Evolutionary conservation across 495 filamentous ascomycete genomes (phyloP).

Genomic region (Podospora pseudocomata): DNA sequence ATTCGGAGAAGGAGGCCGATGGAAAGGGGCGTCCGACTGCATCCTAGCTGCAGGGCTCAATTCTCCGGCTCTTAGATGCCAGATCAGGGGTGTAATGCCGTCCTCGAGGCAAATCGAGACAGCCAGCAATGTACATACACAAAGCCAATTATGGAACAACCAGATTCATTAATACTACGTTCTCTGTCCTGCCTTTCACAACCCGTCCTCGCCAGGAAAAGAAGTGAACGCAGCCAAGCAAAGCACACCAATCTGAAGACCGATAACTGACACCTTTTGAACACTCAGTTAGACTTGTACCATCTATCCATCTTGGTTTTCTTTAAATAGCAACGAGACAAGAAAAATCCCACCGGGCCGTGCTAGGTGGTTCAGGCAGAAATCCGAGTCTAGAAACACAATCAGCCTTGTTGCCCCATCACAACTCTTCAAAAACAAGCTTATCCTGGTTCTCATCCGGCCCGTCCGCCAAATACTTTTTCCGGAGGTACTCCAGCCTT

Average conservation of each 20-base stretch:
- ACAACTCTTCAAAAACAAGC: slow-evolving; percentile 11
- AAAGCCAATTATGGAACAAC: background rate
- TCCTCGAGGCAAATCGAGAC: background rate
- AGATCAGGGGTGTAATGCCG: background rate
- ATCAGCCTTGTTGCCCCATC: background rate
- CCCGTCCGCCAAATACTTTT: slow-evolving; percentile 1
- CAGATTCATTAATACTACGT: background rate
- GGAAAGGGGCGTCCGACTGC: too few relatives aligned
- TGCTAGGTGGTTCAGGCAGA: background rate
- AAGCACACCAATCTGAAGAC: background rate
- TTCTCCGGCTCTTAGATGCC: too few relatives aligned
- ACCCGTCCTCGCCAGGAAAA: background rate
- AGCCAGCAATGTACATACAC: background rate
- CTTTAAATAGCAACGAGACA: background rate
- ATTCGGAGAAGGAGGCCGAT: background rate
- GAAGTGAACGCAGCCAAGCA: background rate
- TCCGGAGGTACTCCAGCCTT: slow-evolving; percentile 3
- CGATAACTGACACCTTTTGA: background rate
- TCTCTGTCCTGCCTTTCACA: background rate
- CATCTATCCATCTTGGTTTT: background rate
- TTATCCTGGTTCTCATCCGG: slow-evolving; percentile 17
- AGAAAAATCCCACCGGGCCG: background rate
- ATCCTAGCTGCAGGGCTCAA: too few relatives aligned
- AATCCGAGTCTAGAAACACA: slow-evolving; percentile 2
- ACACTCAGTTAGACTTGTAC: background rate